Percentiles rank a stretch among this genome's conserved stretches.
These are phyloP conservation scores for Fusarium protoensiforme DNA, from an alignment of 2,329 filamentous ascomycete species.

Conservation along the genomic window DNA sequence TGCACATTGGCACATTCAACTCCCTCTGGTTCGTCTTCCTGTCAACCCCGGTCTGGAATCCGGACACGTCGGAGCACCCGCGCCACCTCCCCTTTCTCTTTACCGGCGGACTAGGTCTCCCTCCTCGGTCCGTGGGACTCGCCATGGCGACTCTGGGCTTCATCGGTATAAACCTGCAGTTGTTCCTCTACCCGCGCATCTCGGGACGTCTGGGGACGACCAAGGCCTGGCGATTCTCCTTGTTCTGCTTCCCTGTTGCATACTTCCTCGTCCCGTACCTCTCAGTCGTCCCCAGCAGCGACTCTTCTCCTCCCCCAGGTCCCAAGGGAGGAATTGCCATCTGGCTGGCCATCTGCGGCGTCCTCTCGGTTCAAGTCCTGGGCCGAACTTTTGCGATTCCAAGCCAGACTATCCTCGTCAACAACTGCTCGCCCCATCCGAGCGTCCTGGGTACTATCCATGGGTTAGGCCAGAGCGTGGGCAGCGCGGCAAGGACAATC, in stretches of 20 bases:
- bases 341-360: slow-evolving; percentile 72
- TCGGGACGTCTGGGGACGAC: slow-evolving; percentile 21
- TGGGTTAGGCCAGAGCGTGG: slow-evolving; percentile 67
- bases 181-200: slow-evolving; percentile 35
- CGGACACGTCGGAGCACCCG: slow-evolving; percentile 47
- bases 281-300: slow-evolving; percentile 54
- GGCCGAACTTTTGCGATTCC: slow-evolving; percentile 72
- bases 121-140: slow-evolving; percentile 76
- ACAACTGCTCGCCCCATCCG: slow-evolving; percentile 61
- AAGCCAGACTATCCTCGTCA: slow-evolving; percentile 58
- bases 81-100: slow-evolving; percentile 68
- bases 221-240: slow-evolving; percentile 17
- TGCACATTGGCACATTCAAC: slow-evolving; percentile 82
- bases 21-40: slow-evolving; percentile 82
- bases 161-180: slow-evolving; percentile 75
- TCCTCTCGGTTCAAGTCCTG: slow-evolving; percentile 73
- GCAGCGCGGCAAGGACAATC: slow-evolving; percentile 67
- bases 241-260: slow-evolving; percentile 66
- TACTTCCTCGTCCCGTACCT: slow-evolving; percentile 77
- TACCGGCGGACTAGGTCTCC: slow-evolving; percentile 80
- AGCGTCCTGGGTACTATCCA: slow-evolving; percentile 60
- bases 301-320: slow-evolving; percentile 57
- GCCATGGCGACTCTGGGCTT: slow-evolving; percentile 81
- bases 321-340: slow-evolving; percentile 65
- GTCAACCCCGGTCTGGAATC: slow-evolving; percentile 73